Base-by-base conservation (phyloP, 176 grass and related monocot species). In the Phyllostachys edulis region DNA sequence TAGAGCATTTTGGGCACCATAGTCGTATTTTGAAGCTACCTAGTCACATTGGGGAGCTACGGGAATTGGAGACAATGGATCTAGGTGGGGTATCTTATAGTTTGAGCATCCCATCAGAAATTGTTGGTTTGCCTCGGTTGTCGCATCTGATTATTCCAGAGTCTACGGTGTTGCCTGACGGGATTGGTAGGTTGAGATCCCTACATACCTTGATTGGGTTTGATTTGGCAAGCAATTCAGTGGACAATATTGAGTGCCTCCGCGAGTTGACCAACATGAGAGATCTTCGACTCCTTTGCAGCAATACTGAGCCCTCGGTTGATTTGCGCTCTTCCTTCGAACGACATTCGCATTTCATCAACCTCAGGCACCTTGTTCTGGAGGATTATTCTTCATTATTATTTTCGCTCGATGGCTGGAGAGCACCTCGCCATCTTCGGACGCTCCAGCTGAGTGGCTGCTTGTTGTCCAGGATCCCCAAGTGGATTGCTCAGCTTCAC, bases 111-210 rank as follows among this genome's bases (percentile, higher is more conserved):
- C 82, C 63, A 76, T 20, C 36, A 68, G 72, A 67, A 21, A 21
- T 84, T 67, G n/a, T 14, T 9, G 15, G 5, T 26, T 44, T 76
- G 61, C 15, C 14, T 15, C 61, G 23, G 9, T 7, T 76, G 50
- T 32, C 15, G 6, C 71, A 84, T 76, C 36, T 84, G 0, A 20
- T 49, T 36, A 56, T 83, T 47, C 55, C 67, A 82, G 0, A 4
- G 6, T 3, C 20, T 51, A 63, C 57, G 8, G 4, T 13, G 8
- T 73, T 83, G 7, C 57, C 20, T 1, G 69, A 65, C 5, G 20
- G 29, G 20, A 83, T 83, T 63, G 81, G 41, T 27, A 50, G 21
- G 6, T 23, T 83, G 42, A 83, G 26, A 63, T 83, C 26, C 21
- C 40, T 83, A 4, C 20, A 4, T 2, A 82, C 54, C 4, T 9